phyloP scores from a whole-genome alignment of 495 filamentous ascomycete genomes.

The Alectoria sarmentosa region DNA sequence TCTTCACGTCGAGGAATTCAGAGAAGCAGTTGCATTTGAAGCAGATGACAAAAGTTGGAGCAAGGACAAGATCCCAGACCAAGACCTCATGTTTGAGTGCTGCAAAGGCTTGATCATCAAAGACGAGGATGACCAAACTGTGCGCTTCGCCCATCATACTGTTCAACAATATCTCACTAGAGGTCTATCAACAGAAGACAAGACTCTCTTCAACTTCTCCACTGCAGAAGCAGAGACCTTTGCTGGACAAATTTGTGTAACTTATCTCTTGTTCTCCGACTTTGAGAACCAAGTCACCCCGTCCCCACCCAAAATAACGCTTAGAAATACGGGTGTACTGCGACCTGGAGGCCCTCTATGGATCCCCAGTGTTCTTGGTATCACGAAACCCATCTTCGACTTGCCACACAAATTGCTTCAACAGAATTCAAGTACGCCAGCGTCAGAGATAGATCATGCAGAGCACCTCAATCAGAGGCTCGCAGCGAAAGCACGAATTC shows the following conservation, averaged over 20 bases:
- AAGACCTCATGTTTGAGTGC: slow-evolving; percentile 27
- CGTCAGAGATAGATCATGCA: neutral
- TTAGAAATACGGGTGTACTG: neutral
- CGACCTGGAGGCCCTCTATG: neutral
- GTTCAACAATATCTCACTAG: slow-evolving; percentile 28
- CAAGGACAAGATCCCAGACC: slow-evolving; percentile 24
- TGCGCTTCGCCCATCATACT: slow-evolving; percentile 35
- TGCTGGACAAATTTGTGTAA: neutral
- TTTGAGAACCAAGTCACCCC: neutral
- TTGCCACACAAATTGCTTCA: slow-evolving; percentile 2
- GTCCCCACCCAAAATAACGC: too few species aligned
- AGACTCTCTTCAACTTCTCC: neutral
- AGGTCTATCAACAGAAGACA: neutral
- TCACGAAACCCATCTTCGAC: neutral
- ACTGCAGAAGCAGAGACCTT: neutral
- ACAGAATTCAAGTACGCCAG: neutral
- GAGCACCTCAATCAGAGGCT: neutral
- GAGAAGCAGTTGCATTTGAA: slow-evolving; percentile 33
- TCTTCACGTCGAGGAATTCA: slow-evolving; percentile 32
- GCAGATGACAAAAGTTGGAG: slow-evolving; percentile 27
- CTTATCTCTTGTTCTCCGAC: neutral
- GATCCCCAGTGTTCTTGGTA: slow-evolving; percentile 1
- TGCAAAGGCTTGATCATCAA: slow-evolving; percentile 32
- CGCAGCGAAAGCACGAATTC: neutral
- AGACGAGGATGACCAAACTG: slow-evolving; percentile 25